Base-by-base conservation (phyloP, 768 basidiomycete species). In the Coprinellus aureogranulatus region DNA sequence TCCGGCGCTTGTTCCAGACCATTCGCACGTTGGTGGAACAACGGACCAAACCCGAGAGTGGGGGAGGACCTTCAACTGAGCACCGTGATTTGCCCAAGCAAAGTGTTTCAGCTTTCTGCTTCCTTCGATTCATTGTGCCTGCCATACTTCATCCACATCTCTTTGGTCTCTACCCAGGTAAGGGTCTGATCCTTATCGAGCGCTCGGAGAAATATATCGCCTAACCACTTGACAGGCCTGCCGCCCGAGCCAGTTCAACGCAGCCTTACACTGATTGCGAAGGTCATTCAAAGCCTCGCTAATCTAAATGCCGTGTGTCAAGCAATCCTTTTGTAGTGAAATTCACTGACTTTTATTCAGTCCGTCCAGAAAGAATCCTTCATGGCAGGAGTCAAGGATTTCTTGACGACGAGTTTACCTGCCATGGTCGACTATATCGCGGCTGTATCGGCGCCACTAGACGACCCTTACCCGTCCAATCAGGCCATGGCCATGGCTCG, bases 91-190 rank as follows among this genome's bases (percentile, higher is more conserved):
- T 92, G 30, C 89, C 84, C 31, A 86, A 83, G 81, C 92, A 93
- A 67, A 86, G 88, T 64, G 89, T 95, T 42, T 91, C 89, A 34
- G 92, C 93, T 1, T 94, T 95, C 67, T 85, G 89, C 67, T 95
- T 94, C 72, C 79, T 95, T 42, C 83, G 93, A 41, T 93, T 94
- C 70, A 88, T 95, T 59, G 90, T 92, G 25, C 94, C 93, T 31
- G 93, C 90, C 23, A 89, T 95, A 57, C 78, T 94, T n/a, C 84
- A 91, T 67, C 93, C 93, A 1, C 89, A 93, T 70, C 72, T 92
- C 4, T 94, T 91, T 66, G 87, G 89, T 25, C 75, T 95, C 52
- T 86, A 78, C 62, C 83, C 85, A 68, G 91, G 91, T 90, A 68
- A 30, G 74, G n/a, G n/a, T n/a, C 16, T 44, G 41, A 44, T 44